These are phyloP conservation scores for Mycena rosella DNA, from an alignment of 768 basidiomycete species.

Conservation along the genomic window DNA sequence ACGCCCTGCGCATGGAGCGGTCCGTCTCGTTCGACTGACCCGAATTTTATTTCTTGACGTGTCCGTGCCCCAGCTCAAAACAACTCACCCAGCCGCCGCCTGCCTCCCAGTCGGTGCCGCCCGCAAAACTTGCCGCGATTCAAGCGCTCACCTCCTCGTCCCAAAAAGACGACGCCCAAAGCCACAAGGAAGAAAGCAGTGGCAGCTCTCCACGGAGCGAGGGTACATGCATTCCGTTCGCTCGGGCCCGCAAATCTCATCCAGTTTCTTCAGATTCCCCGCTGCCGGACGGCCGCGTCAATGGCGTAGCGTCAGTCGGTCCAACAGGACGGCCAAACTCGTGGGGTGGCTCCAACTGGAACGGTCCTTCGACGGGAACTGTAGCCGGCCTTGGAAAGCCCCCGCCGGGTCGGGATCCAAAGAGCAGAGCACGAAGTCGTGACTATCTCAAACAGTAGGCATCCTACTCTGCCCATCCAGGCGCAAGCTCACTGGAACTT, in stretches of 20 bases:
- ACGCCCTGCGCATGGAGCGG: constrained; percentile 96
- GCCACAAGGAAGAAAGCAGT: constrained; percentile 84
- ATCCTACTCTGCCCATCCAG: constrained; percentile 45
- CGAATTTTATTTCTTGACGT: constrained; percentile 49
- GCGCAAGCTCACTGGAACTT: constrained; percentile 15
- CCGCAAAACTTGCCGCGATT: constrained; percentile 73
- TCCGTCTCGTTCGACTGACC: constrained; percentile 54
- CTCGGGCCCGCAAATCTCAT: constrained; percentile 29
- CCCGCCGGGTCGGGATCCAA: constrained; percentile 90
- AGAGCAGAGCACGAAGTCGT: constrained; percentile 92
- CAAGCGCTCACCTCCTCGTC: constrained; percentile 66
- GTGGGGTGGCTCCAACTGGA: constrained; percentile 67
- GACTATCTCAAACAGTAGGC: constrained; percentile 96
- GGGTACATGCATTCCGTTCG: constrained; percentile 57
- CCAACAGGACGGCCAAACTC: constrained; percentile 66
- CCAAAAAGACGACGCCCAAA: constrained; percentile 79
- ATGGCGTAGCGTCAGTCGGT: constrained; percentile 64
- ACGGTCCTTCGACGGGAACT: constrained; percentile 58
- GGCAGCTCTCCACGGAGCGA: constrained; percentile 90
- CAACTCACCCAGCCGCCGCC: constrained; percentile 72
- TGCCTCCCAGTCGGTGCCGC: constrained; percentile 67
- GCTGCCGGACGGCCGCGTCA: constrained; percentile 75
- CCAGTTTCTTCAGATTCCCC: constrained; percentile 70
- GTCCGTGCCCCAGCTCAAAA: constrained; percentile 72
- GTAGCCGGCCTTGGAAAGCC: constrained; percentile 73